Base-by-base conservation (phyloP, 768 basidiomycete species). In the Leccinellum luteum region DNA sequence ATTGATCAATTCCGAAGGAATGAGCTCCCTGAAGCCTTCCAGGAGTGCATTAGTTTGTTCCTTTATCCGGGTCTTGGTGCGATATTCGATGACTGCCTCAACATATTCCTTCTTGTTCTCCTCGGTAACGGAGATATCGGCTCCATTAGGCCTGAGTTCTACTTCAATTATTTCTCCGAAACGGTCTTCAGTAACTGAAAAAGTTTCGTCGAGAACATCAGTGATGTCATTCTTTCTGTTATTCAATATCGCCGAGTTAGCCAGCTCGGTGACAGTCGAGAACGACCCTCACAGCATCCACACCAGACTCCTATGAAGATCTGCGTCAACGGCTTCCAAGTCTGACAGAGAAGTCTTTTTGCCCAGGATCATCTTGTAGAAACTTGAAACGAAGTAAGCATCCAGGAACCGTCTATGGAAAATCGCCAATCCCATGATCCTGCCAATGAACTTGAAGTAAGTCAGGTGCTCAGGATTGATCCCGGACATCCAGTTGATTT, bases 11-110 rank as follows among this genome's bases (percentile, higher is more conserved):
- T 94, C 91, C 58, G 84, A 77, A 7, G 94, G 91, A 61, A 94
- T 84, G 51, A 94, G 79, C 65, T 95, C 94, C 62, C 86, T 79
- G 56, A 95, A 84, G 8, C 94, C 94, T 53, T 84, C 83, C 83
- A 90, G 86, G 76, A 96, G 91, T 3, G 93, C 85, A 52, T 85
- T 80, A 64, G 92, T 91, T 73, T 95, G 94, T 53, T 86, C 89
- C 65, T 85, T 84, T 58, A 94, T 86, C 49, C 94, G 85, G 59
- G 81, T 83, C 57, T 84, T 84, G 64, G 94, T 93, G 53, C 92
- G 86, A 71, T 94, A 93, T 51, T 85, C 82, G 28, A 94, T 91
- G 45, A 94, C 81, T 9, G 78, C 78, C 56, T 90, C 83, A 35
- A 90, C 89, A 62, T 90, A 90, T 57, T 89, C 87, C 66, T 83